Base-by-base conservation (phyloP, 345 rosid species). In the Rhizophora apiculata region DNA sequence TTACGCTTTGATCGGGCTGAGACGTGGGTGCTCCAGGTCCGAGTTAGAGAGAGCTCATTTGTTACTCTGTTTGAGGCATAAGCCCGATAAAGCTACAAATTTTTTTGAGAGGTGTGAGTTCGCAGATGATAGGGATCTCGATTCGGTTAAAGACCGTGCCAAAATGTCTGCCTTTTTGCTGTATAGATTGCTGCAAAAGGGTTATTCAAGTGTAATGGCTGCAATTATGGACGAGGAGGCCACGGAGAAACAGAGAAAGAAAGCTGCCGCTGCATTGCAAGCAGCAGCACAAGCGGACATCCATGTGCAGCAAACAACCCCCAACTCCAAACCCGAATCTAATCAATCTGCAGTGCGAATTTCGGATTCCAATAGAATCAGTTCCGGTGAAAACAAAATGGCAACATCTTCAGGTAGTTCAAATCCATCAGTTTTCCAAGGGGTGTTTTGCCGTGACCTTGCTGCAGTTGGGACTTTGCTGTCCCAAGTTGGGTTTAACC, bases 391-490 rank as follows among this genome's bases (percentile, higher is more conserved):
- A 32, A 74, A 60, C 64, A 71, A 72, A 22, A 49, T 37, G 5
- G 52, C 74, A 27, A 29, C 82, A 11, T 32, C 75, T 8, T 52
- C 79, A 51, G 80, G 80, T 13, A 32, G 51, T 37, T 19, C 78
- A 2, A 62, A 84, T 69, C 11, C 87, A 8, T 82, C 86, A 62
- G 85, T 78, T 66, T 89, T 86, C 69, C 96, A 88, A 62, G 97
- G 97, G n/a, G 85, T 92, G 19, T 95, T 95, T 79, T 95, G 97
- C 84, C 78, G 99, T 36, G 99, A 95, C 72, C 85, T 91, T 19
- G 88, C 96, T 0, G 88, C 72, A 0, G 97, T 94, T 31, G 96
- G 96, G 60, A 89, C 69, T 82, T 72, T 94, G 79, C 75, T 94
- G 59, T 72, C 96, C 1, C 89, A 88, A 67, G 88, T 80, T 62